Conservation (phyloP, 2,329 filamentous ascomycete species). For the Emydomyces testavorans region DNA sequence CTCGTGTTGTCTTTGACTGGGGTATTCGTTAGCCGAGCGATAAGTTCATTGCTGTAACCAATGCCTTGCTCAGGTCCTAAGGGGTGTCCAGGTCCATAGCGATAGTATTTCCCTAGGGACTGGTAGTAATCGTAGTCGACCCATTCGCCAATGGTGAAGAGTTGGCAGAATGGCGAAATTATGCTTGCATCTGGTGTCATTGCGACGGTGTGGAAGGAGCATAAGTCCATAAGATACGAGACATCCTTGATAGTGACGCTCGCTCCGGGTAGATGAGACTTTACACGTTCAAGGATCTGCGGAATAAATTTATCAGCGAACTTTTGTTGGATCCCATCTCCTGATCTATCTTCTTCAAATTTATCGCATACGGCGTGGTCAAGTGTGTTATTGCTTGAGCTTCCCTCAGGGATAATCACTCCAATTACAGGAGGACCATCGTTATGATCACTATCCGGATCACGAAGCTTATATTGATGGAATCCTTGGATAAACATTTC, state of each 20-base stretch:
- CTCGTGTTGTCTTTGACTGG: slow-evolving; percentile 62
- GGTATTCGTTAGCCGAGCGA: slow-evolving; percentile 60
- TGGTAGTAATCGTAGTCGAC: slow-evolving; percentile 68
- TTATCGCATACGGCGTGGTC: slow-evolving; percentile 58
- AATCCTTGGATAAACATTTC: slow-evolving; percentile 66
- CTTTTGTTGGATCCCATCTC: slow-evolving; percentile 38
- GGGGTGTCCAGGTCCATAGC: slow-evolving; percentile 62
- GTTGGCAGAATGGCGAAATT: slow-evolving; percentile 59
- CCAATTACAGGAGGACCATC: slow-evolving; percentile 46
- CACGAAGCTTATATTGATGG: slow-evolving; percentile 43
- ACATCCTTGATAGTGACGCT: slow-evolving; percentile 53
- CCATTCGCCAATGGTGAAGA: slow-evolving; percentile 69
- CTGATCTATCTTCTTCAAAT: slow-evolving; percentile 47
- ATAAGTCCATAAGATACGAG: slow-evolving; percentile 74
- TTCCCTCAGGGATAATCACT: slow-evolving; percentile 56
- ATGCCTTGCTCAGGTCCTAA: slow-evolving; percentile 77
- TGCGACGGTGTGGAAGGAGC: slow-evolving; percentile 72
- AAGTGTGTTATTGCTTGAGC: slow-evolving; percentile 66
- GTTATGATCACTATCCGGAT: slow-evolving; percentile 31
- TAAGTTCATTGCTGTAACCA: slow-evolving; percentile 76
- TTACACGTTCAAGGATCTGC: slow-evolving; percentile 57
- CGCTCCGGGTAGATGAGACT: slow-evolving; percentile 54
- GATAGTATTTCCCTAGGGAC: slow-evolving; percentile 73
- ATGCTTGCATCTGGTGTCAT: slow-evolving; percentile 37
- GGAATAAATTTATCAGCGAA: slow-evolving; percentile 57